Percentiles rank a stretch among this genome's conserved stretches.
phyloP scores from a whole-genome alignment of 306 rosid genomes.

The Luffa aegyptiaca region DNA sequence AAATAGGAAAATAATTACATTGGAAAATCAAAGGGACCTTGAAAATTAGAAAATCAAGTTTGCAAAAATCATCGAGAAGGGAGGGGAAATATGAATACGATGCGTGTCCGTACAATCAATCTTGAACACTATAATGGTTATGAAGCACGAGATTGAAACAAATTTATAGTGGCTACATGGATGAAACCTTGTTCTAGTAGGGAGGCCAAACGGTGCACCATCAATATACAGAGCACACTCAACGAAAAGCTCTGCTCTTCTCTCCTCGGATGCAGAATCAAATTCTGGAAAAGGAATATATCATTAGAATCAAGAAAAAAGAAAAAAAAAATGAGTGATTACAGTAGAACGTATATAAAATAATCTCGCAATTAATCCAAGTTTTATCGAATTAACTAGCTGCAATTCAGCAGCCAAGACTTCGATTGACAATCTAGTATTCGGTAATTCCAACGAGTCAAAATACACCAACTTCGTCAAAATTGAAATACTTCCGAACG shows the following conservation, averaged over 20 bases:
- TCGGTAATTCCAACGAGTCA: not conserved
- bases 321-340: not conserved
- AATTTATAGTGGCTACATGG: not conserved
- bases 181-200: constrained; percentile 76
- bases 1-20: not conserved
- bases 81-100: not conserved
- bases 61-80: not conserved
- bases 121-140: not conserved
- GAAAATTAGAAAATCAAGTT: not conserved
- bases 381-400: not conserved
- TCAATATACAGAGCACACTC: constrained; percentile 82
- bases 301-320: constrained; percentile 1
- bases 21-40: not conserved
- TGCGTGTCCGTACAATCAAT: not conserved
- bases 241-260: constrained; percentile 63
- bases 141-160: not conserved
- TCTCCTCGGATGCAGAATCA: constrained; percentile 46
- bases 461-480: not conserved
- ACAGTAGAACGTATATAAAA: not conserved
- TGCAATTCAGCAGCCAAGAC: not conserved
- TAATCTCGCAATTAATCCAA: not conserved
- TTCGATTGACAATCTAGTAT: not conserved
- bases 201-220: constrained; percentile 91
- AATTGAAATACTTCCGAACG: not conserved
- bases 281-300: constrained; percentile 28